Base-by-base conservation (phyloP, 164 flowering plant genomes). In the Chimonanthus praecox region DNA sequence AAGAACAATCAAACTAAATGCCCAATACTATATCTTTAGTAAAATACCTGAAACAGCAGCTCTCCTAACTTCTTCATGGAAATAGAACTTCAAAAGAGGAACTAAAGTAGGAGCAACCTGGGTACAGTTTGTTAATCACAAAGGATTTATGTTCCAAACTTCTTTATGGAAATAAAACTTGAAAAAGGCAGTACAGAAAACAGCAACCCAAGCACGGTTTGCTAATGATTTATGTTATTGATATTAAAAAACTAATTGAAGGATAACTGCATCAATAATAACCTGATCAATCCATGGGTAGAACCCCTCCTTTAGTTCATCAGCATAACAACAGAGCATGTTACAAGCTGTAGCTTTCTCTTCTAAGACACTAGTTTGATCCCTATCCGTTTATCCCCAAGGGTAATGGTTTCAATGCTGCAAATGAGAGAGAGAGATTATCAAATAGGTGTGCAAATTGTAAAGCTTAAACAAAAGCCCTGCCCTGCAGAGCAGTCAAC, bases 321-420 rank as follows among this genome's bases (percentile, higher is more conserved):
- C 88, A 47, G 89, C 89, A 80, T 85, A 88, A 73, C 91, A 88
- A 75, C 91, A 88, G n/a, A 88, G 81, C 91, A 88, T 85, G 79
- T 88, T 86, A 72, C 91, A 88, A 18, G 91, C 89, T 16, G 88
- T 85, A 46, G 91, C 91, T 76, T 88, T 88, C 79, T 88, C 91
- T 77, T 88, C 91, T 69, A 86, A 75, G 48, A 88, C 89, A 75
- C 87, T 85, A 70, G 87, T 88, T 85, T 88, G 75, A 88, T 86
- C 58, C 87, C 91, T 62, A 88, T 88, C 77, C 88, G 82, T 81
- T 84, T 86, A 74, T 85, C 88, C 7, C 91, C 91, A 71, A 86
- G 85, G n/a, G 60, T 54, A 54, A 54, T 54, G 60, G 60, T 54
- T n/a, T 54, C 60, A 54, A 54, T 54, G 16, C 60, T 54, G 60